These are phyloP conservation scores for Fusarium beomiforme DNA, from an alignment of 2,329 filamentous ascomycete genomes.

Conservation along the genomic window DNA sequence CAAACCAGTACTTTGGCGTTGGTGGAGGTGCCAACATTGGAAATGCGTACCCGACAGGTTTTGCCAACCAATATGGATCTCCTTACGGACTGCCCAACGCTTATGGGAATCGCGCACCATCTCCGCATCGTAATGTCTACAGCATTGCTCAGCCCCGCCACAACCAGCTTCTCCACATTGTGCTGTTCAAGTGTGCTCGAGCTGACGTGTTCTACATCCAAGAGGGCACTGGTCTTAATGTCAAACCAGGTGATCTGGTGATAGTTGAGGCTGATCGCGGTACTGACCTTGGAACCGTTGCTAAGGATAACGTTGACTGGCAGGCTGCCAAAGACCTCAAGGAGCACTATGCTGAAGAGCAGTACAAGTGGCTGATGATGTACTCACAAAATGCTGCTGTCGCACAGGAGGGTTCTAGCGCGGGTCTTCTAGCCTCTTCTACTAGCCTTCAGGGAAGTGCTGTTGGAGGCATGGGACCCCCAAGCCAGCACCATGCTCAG, in stretches of 20 bases:
- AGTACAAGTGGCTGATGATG: slow-evolving; percentile 99
- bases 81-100: slow-evolving; percentile 57
- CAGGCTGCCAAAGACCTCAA: slow-evolving; percentile 88
- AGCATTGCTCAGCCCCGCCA: slow-evolving; percentile 68
- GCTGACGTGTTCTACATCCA: slow-evolving; percentile 98
- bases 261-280: slow-evolving; percentile 98
- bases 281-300: slow-evolving; percentile 93
- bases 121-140: slow-evolving; percentile 71
- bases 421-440: slow-evolving; percentile 71
- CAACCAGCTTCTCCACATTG: slow-evolving; percentile 83
- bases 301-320: slow-evolving; percentile 87
- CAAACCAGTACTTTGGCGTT: slow-evolving; percentile 43
- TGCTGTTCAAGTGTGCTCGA: slow-evolving; percentile 95
- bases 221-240: slow-evolving; percentile 90
- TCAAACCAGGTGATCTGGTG: slow-evolving; percentile 91
- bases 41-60: slow-evolving; percentile 43
- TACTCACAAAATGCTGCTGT: slow-evolving; percentile 83
- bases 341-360: slow-evolving; percentile 91
- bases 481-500: slow-evolving; percentile 77
- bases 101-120: slow-evolving; percentile 63
- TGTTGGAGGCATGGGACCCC: slow-evolving; percentile 81
- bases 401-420: slow-evolving; percentile 67
- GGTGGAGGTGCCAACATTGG: slow-evolving; percentile 38
- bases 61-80: slow-evolving; percentile 55
- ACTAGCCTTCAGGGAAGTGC: slow-evolving; percentile 74